phyloP scores from a whole-genome alignment of 2,329 filamentous ascomycete genomes.

The Fusarium humuli region DNA sequence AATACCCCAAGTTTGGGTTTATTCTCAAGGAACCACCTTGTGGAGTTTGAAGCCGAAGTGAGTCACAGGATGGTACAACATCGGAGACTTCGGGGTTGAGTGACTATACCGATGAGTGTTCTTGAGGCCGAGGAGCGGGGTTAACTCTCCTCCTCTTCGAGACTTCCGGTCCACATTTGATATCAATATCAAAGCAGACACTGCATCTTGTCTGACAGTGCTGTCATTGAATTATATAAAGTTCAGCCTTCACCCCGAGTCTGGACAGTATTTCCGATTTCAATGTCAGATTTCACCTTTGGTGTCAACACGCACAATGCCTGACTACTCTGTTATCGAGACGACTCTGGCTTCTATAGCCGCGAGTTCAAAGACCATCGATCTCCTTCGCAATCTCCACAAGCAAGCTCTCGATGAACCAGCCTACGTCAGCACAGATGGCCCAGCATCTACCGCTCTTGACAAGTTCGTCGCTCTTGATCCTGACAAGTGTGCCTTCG shows the following conservation, averaged over 20 bases:
- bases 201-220: neutral
- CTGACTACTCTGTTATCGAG: constrained; percentile 42
- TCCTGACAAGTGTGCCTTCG: constrained; percentile 66
- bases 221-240: neutral
- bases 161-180: neutral
- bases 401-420: constrained; percentile 48
- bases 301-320: constrained; percentile 10
- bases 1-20: neutral
- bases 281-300: neutral
- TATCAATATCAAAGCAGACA: neutral
- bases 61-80: neutral
- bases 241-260: fast-evolving
- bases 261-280: fast-evolving
- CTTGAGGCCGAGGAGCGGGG: constrained; percentile 26
- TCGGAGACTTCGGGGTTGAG: neutral
- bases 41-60: neutral
- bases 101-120: neutral
- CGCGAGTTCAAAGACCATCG: constrained; percentile 43
- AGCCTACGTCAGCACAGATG: constrained; percentile 47
- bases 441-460: constrained; percentile 33
- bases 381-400: constrained; percentile 49
- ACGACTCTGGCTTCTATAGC: constrained; percentile 47
- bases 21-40: neutral
- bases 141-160: neutral
- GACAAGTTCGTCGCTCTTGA: constrained; percentile 72